Percentiles rank a stretch among this genome's conserved stretches.
Evolutionary conservation across 1,284 basidiomycete genomes (phyloP).

Genomic region (Naganishia albida): DNA sequence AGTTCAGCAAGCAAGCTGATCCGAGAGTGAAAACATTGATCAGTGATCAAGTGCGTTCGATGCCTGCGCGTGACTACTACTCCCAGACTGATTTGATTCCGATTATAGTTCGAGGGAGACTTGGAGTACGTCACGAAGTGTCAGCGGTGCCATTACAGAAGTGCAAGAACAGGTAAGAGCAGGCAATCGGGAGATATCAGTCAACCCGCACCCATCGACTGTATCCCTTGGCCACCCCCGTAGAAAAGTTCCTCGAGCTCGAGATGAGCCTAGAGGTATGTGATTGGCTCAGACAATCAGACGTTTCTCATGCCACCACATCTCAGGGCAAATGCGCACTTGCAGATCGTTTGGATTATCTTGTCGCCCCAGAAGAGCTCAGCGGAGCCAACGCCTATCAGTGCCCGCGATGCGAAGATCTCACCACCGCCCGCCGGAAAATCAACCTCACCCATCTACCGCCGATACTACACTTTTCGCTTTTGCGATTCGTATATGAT

Average conservation of each 20-base stretch:
- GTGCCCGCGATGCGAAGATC: constrained; percentile 68
- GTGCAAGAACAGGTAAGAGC: constrained; percentile 57
- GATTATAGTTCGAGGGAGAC: constrained; percentile 74
- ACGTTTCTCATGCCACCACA: neutral
- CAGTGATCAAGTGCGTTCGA: constrained; percentile 62
- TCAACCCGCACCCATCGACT: neutral
- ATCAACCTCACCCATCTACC: constrained; percentile 69
- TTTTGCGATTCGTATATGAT: constrained; percentile 86
- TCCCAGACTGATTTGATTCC: constrained; percentile 7
- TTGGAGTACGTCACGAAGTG: constrained; percentile 78
- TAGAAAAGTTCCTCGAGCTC: constrained; percentile 71
- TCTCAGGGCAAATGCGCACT: constrained; percentile 65
- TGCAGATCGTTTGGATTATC: constrained; percentile 65
- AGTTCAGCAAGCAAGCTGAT: constrained; percentile 74
- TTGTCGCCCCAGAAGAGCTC: constrained; percentile 69
- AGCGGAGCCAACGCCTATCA: constrained; percentile 82
- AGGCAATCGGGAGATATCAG: neutral
- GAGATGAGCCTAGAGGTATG: constrained; percentile 75
- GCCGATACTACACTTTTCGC: constrained; percentile 78
- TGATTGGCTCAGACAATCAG: neutral
- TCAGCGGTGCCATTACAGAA: constrained; percentile 67
- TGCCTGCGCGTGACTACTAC: constrained; percentile 7
- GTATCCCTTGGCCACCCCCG: neutral
- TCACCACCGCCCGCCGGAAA: constrained; percentile 75
- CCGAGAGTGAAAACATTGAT: constrained; percentile 66